A percentile compares a stretch with the other conserved stretches of the same genome.
phyloP scores from a whole-genome alignment of 148 eudicot species.

The Persicaria tinctoria region DNA sequence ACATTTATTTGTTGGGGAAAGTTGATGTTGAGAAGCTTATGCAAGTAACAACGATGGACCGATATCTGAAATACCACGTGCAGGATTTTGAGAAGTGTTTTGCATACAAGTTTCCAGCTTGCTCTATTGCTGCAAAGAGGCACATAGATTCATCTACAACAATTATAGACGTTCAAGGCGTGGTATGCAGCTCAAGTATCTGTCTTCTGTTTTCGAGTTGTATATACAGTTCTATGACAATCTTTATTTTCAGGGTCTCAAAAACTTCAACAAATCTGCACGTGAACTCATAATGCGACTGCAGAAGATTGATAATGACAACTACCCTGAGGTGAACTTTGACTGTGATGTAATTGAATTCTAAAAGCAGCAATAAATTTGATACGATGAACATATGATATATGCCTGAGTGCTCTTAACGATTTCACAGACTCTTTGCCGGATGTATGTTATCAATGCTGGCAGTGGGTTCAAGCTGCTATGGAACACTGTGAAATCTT shows the following conservation, averaged over 20 bases:
- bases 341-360: too few relatives aligned
- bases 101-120: slow-evolving; percentile 70
- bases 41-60: slow-evolving; percentile 76
- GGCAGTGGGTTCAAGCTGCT: slow-evolving; percentile 69
- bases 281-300: slow-evolving; percentile 65
- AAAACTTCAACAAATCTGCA: slow-evolving; percentile 60
- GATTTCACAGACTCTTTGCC: slow-evolving; percentile 51
- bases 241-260: slow-evolving; percentile 50
- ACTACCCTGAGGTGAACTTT: slow-evolving; percentile 74
- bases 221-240: not conserved
- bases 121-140: slow-evolving; percentile 72
- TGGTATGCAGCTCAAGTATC: slow-evolving; percentile 42
- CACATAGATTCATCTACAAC: slow-evolving; percentile 78
- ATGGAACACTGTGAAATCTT: slow-evolving; percentile 59
- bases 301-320: slow-evolving; percentile 77
- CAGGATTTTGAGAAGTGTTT: slow-evolving; percentile 75
- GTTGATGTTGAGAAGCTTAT: slow-evolving; percentile 64
- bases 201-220: not conserved
- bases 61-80: slow-evolving; percentile 69
- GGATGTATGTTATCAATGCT: slow-evolving; percentile 82
- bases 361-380: not conserved
- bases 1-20: slow-evolving; percentile 73
- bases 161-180: slow-evolving; percentile 84
- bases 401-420: not conserved
- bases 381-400: slow-evolving; percentile 7